Percentiles rank a stretch among this genome's conserved stretches.
These are phyloP conservation scores for Fusarium verrucosum DNA, from an alignment of 2,329 filamentous ascomycete species.

Conservation along the genomic window DNA sequence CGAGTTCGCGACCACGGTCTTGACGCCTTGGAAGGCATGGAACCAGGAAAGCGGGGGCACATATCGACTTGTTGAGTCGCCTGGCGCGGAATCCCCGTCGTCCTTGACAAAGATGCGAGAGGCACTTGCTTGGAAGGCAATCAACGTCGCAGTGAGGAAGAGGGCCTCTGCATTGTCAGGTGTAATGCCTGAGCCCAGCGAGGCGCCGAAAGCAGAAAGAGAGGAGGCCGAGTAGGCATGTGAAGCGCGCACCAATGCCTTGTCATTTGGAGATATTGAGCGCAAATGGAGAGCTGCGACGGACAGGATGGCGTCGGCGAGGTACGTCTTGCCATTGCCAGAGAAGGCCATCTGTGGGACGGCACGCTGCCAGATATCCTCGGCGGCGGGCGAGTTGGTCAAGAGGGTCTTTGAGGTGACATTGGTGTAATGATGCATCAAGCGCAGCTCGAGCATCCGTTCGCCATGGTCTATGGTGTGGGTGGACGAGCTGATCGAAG, in stretches of 20 bases:
- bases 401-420: conserved; percentile 68
- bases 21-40: conserved; percentile 73
- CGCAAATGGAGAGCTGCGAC: conserved; percentile 71
- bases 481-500: conserved; percentile 41
- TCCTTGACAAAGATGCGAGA: conserved; percentile 69
- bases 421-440: conserved; percentile 72
- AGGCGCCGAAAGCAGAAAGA: conserved; percentile 66
- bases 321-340: conserved; percentile 64
- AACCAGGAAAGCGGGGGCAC: conserved; percentile 71
- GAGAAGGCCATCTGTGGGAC: conserved; percentile 70
- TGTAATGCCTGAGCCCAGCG: conserved; percentile 65
- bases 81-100: conserved; percentile 53
- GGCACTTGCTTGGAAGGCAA: conserved; percentile 73
- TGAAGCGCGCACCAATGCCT: conserved; percentile 67
- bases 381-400: conserved; percentile 60
- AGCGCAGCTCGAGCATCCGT: conserved; percentile 66
- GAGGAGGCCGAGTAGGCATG: conserved; percentile 73
- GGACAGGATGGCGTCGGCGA: conserved; percentile 71
- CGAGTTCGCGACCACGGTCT: conserved; percentile 69
- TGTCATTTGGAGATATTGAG: conserved; percentile 65
- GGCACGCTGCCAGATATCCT: conserved; percentile 67
- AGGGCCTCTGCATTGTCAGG: conserved; percentile 69
- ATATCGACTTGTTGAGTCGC: conserved; percentile 58
- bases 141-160: conserved; percentile 69
- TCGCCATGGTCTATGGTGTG: conserved; percentile 51